These are phyloP conservation scores for Saturnispora besseyi DNA, from an alignment of 805 yeast genomes.

Conservation along the genomic window DNA sequence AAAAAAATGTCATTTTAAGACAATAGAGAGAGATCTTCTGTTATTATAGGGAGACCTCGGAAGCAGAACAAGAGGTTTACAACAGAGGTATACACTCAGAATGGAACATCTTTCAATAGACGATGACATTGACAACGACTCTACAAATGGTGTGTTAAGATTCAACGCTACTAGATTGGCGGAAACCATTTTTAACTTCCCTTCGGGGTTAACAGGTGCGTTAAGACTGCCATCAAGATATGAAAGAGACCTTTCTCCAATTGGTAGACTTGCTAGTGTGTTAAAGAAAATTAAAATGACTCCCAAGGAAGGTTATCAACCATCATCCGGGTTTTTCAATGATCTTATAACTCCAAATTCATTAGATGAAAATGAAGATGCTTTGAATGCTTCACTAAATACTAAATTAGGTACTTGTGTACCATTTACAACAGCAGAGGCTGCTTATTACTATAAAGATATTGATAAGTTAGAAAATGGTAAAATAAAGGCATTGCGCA, in stretches of 20 bases:
- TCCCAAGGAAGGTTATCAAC: not conserved
- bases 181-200: slow-evolving; percentile 38
- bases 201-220: slow-evolving; percentile 48
- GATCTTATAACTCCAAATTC: not conserved
- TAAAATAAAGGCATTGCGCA: slow-evolving; percentile 59
- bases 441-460: slow-evolving; percentile 45
- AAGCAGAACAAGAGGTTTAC: no score
- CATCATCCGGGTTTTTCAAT: not conserved
- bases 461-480: slow-evolving; percentile 56
- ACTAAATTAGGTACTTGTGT: slow-evolving; percentile 42
- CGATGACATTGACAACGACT: not conserved
- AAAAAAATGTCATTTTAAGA: no score
- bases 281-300: not conserved
- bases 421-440: slow-evolving; percentile 54
- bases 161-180: not conserved
- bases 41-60: no score
- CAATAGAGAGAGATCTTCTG: no score
- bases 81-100: not conserved
- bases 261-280: slow-evolving; percentile 2
- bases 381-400: not conserved
- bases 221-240: not conserved
- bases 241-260: slow-evolving; percentile 3
- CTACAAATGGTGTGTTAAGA: not conserved
- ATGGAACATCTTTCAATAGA: not conserved
- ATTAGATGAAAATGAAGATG: not conserved